Evolutionary conservation across 2,329 filamentous ascomycete species (phyloP).

Genomic region (Penicillium vulpinum): DNA sequence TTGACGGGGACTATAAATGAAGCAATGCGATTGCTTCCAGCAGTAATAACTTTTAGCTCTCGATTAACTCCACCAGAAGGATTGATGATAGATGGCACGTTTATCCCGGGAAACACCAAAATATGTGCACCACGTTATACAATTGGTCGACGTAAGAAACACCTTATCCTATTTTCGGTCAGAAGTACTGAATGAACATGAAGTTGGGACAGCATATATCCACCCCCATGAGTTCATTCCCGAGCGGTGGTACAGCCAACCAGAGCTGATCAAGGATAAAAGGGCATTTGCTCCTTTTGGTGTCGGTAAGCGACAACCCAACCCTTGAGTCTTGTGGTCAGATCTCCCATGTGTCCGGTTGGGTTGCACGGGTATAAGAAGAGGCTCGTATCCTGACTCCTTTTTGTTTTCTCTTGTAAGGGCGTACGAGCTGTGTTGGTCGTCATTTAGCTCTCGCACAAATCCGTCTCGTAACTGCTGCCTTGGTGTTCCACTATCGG

Average conservation of each 20-base stretch:
- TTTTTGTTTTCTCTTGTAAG: background rate
- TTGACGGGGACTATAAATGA: slow-evolving; percentile 1
- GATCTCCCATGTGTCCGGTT: background rate
- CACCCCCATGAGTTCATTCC: slow-evolving; percentile 41
- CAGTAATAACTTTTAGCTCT: background rate
- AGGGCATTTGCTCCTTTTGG: slow-evolving; percentile 21
- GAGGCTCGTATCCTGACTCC: background rate
- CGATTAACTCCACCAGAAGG: slow-evolving; percentile 1
- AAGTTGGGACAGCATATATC: slow-evolving; percentile 35
- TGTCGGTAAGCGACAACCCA: slow-evolving; percentile 11
- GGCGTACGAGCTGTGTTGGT: slow-evolving; percentile 6
- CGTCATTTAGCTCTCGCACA: slow-evolving; percentile 8
- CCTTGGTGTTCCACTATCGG: background rate
- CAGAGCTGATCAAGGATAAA: slow-evolving; percentile 19
- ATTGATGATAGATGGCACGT: background rate
- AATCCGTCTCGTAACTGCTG: background rate
- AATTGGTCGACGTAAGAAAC: background rate
- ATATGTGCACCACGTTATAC: slow-evolving; percentile 2
- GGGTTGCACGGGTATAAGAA: background rate
- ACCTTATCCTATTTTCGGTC: background rate
- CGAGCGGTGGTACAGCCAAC: slow-evolving; percentile 30
- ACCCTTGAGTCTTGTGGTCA: background rate
- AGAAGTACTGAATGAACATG: background rate
- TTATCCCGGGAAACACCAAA: slow-evolving; percentile 1
- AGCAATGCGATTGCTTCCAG: background rate